Evolutionary conservation across 148 eudicot species (phyloP), one percentile per base, ranked within the genome.

Genomic region (Oxyria digyna): DNA sequence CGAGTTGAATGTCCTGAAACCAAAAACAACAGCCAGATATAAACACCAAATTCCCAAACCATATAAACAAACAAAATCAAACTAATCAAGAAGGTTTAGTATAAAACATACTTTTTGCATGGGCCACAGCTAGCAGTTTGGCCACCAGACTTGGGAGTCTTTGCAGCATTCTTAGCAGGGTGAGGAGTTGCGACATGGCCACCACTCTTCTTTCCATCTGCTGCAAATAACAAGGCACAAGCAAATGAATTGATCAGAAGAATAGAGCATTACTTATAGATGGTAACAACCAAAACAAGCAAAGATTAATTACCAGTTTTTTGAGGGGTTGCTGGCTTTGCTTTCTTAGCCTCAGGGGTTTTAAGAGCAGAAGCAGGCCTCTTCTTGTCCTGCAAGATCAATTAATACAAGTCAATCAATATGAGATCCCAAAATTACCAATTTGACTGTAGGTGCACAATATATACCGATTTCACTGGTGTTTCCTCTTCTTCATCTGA

Each of bases 401-500:
- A 37, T 0, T 35, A 9, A 65, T 0, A 37, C 1, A 65, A 13
- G 1, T 23, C 13, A 6, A 3, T 9, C 6, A 65, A 27, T 35
- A 65, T 8, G 0, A 18, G n/a, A 6, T 17, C 42, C 7, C 4
- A 18, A 18, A 18, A 3, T 10, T 8, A 63, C 2, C 2, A 8
- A 18, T n/a, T 8, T 0, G 5, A n/a, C 43, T 65, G 17, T 8
- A 37, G 23, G 27, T 18, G 43, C 38, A 35, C n/a, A 35, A 23
- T 27, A 9, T 35, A 1, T 63, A 65, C 69, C 17, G 69, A 23
- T 66, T 66, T 66, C 45, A 41, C 69, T 10, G 69, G 69, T 7
- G 69, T 66, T 37, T 66, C 69, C 37, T 66, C 69, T 21, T 66
- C 69, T 66, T 66, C 69, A 66, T 66, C 69, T 4, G 69, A 55